Percentiles rank a stretch among this genome's conserved stretches.
These are phyloP conservation scores for Hyaloscypha bicolor DNA, from an alignment of 495 filamentous ascomycete species.

Conservation along the genomic window DNA sequence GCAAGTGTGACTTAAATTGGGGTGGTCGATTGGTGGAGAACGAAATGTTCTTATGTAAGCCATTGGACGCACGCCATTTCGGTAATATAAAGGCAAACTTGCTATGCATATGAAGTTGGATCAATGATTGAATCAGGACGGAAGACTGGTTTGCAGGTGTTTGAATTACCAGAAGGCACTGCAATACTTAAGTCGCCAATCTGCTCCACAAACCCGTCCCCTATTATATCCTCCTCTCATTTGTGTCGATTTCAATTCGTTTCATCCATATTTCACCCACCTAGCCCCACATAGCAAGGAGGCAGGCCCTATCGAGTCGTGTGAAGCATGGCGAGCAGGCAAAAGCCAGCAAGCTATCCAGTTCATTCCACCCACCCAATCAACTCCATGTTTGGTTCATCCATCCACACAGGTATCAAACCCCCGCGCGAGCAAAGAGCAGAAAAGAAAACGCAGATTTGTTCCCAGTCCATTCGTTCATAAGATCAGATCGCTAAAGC, in stretches of 20 bases:
- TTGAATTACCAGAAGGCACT: constrained; percentile 2
- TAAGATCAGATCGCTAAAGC: constrained; percentile 14
- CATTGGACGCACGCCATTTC: not conserved
- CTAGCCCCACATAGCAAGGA: not conserved
- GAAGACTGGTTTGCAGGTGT: constrained; percentile 3
- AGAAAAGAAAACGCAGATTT: constrained; percentile 12
- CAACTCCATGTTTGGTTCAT: constrained; percentile 11
- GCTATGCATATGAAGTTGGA: not conserved
- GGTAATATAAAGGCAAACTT: not conserved
- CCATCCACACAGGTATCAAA: constrained; percentile 15
- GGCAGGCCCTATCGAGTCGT: not conserved
- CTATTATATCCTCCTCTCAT: not conserved
- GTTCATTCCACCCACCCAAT: constrained; percentile 9
- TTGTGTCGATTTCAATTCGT: not conserved
- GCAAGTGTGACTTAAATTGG: not conserved
- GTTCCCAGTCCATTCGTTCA: constrained; percentile 12
- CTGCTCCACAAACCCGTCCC: constrained; percentile 2
- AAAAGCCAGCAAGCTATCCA: constrained; percentile 1
- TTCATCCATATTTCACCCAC: not conserved
- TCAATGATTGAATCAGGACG: not conserved
- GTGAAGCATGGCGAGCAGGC: not conserved
- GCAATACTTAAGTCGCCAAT: constrained; percentile 4
- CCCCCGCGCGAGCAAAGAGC: not conserved
- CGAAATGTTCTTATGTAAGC: not conserved
- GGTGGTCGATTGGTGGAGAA: not conserved